These are phyloP conservation scores for Cyberlindnera petersonii DNA, from an alignment of 805 yeast species.

Conservation along the genomic window DNA sequence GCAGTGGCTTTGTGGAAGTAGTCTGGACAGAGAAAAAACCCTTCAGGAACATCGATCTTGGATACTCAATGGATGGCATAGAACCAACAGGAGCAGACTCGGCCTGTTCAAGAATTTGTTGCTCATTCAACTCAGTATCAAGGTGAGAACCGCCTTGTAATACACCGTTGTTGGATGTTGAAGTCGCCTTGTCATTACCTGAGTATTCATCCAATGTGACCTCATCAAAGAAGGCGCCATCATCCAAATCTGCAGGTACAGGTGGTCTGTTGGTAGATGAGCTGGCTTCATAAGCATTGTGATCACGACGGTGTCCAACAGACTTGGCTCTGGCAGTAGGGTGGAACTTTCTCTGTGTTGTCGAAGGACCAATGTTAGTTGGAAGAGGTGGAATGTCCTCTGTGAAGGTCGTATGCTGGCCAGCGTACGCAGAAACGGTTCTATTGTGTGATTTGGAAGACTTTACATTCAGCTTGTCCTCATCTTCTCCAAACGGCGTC, in stretches of 20 bases:
- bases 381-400: constrained; percentile 12
- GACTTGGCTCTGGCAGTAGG: constrained; percentile 89
- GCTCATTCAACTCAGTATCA: constrained; percentile 39
- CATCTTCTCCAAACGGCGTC: constrained; percentile 19
- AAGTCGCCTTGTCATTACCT: constrained; percentile 19
- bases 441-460: constrained; percentile 22
- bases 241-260: constrained; percentile 32
- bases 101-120: constrained; percentile 44
- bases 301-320: constrained; percentile 72
- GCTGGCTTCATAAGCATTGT: constrained; percentile 7
- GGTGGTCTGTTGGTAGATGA: constrained; percentile 24
- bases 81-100: constrained; percentile 64
- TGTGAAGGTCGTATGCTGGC: constrained; percentile 6
- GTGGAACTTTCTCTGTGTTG: constrained; percentile 41
- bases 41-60: constrained; percentile 83
- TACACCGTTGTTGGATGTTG: constrained; percentile 14
- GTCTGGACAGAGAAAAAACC: constrained; percentile 95
- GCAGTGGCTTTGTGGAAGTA: constrained; percentile 87
- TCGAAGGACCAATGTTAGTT: constrained; percentile 1
- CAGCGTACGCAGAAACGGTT: constrained; percentile 29
- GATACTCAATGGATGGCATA: constrained; percentile 93
- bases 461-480: constrained; percentile 2
- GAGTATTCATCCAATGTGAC: constrained; percentile 55
- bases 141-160: constrained; percentile 8
- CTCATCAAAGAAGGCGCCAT: constrained; percentile 49